Evolutionary conservation across 495 filamentous ascomycete species (phyloP).

Genomic region (Rhizodiscina lignyota): DNA sequence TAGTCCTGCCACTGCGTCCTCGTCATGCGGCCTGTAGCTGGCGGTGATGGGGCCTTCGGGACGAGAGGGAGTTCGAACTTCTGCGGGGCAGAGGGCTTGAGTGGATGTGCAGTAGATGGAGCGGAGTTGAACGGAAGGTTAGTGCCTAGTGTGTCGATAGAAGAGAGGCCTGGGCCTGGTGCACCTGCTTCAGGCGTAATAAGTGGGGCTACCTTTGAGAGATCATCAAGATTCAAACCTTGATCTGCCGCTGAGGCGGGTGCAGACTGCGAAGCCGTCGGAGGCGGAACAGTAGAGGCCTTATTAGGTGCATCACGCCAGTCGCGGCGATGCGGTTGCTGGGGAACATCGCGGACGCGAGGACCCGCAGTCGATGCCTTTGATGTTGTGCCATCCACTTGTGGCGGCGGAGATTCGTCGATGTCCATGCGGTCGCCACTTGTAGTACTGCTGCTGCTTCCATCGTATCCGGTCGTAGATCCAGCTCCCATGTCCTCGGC

Average conservation of each 20-base stretch:
- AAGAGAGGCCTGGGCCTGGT: constrained; percentile 35
- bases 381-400: not conserved
- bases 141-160: constrained; percentile 46
- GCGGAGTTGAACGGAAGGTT: constrained; percentile 60
- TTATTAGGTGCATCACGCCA: constrained; percentile 10
- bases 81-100: constrained; percentile 20
- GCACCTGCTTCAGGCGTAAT: constrained; percentile 27
- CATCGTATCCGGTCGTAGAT: not conserved
- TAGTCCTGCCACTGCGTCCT: constrained; percentile 37
- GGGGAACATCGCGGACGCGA: constrained; percentile 9
- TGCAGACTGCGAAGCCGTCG: no score
- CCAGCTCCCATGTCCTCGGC: constrained; percentile 1
- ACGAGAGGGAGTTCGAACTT: constrained; percentile 41
- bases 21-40: constrained; percentile 25
- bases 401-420: constrained; percentile 12
- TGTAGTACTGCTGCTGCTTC: constrained; percentile 2
- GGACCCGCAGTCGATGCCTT: constrained; percentile 5
- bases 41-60: constrained; percentile 35
- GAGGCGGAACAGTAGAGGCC: no score
- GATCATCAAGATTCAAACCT: constrained; percentile 42
- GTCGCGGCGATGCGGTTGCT: constrained; percentile 6
- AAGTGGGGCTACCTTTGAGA: constrained; percentile 53
- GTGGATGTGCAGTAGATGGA: constrained; percentile 29
- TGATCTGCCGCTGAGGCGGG: not conserved
- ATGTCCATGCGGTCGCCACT: constrained; percentile 25